Base-by-base conservation (phyloP, 164 flowering plant species). In the Vitis amurensis region DNA sequence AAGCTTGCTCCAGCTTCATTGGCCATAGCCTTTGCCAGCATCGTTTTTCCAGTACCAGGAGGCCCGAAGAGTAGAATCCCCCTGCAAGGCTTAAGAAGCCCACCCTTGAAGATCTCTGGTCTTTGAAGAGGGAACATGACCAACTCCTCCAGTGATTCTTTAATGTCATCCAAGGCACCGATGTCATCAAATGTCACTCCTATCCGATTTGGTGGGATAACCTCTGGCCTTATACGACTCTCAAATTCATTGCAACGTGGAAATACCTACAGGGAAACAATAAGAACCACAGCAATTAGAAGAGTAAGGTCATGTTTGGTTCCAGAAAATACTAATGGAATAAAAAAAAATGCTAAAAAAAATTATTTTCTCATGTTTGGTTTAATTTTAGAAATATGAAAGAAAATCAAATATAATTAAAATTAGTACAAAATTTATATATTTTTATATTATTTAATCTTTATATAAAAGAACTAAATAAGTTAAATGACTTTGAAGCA, bases 1-100 rank as follows among this genome's bases (percentile, higher is more conserved):
- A 86, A 86, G 67, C 86, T 82, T 44, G 89, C 89, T 68, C 89
- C 89, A 29, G 89, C 87, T 74, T 86, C 89, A 68, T 79, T 86
- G 29, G 89, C 89, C 71, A 84, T 86, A 19, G 89, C 89, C 70
- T 86, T 86, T 47, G 89, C 89, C 69, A 86, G 66, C 89, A 86
- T 84, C 55, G 89, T 86, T 70, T 86, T 86, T 8, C 89, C 88
- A 9, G 88, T 86, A 11, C 89, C 88, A n/a, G 89, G 89, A 37
- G 89, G 88, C 11, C 89, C 89, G 57, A 82, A 84, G 12, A 86
- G 85, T 53, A 86, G 61, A 19, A 86, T 84, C 1, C 89, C 87
- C 68, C 82, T 64, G 15, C 87, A 82, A 4, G 89, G 88, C 73
- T 84, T 84, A 8, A 86, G 79, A 58, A 86, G 82, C 15, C 85